Evolutionary conservation across 1,139 yeast species (phyloP), one percentile per base, ranked within the genome.

Genomic region (Yamadazyma pseudoaaseri): DNA sequence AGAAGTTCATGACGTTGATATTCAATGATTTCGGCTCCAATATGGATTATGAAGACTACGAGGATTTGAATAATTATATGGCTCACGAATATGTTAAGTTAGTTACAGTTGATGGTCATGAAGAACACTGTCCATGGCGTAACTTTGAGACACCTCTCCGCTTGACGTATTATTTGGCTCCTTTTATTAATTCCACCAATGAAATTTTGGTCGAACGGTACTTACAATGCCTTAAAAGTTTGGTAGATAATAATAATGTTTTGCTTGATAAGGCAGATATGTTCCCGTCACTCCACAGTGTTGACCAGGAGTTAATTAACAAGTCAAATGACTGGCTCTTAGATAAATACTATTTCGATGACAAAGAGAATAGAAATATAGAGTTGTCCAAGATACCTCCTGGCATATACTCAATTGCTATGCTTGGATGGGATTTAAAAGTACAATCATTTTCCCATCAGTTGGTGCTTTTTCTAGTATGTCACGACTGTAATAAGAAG

Each of bases 401-500:
- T 0, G 64, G 70, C 69, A 43, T 62, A 20, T 66, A 64, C 39
- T 38, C 51, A 10, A 38, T 65, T 12, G 66, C 72, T 3, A 44
- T 58, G 22, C 38, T 56, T 37, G 72, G 73, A 3, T 68, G 73
- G 73, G 47, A 52, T 12, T 47, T 68, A 24, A 47, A 58, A 30
- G 54, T 61, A 7, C 71, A 63, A 42, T 43, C 55, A 2, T 60
- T 59, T 41, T 45, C 59, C 6, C 34, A 49, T 11, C 54, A 56
- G 12, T 36, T 56, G 14, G 58, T 65, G 1, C 46, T 65, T 4
- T 46, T 64, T n/a, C 44, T 68, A 28, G 54, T 56, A 8, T 68
- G 73, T 46, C 39, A 52, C 29, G 58, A 58, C 40, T 68, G 74
- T 40, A 65, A 66, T 47, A 56, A 56, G 36, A 47, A 70, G 32